Evolutionary conservation across 768 basidiomycete species (phyloP).

Genomic region (Tulasnella sp.): DNA sequence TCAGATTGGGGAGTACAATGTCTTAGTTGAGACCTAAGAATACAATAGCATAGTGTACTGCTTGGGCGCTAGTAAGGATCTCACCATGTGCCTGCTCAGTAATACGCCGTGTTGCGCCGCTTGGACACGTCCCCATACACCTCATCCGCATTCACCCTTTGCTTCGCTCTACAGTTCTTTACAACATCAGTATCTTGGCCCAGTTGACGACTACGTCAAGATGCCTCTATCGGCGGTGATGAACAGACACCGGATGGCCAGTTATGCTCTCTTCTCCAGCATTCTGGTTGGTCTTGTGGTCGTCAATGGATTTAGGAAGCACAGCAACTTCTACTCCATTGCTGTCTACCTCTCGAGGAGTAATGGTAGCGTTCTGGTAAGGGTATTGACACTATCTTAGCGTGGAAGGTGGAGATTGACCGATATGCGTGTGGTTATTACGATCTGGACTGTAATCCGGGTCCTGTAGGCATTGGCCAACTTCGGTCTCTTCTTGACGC

Average conservation of each 20-base stretch:
- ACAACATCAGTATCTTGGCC: too few species aligned
- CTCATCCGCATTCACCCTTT: too few species aligned
- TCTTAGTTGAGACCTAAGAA: too few species aligned
- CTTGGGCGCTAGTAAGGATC: too few species aligned
- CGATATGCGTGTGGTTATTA: conserved; percentile 10
- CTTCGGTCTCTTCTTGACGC: conserved; percentile 66
- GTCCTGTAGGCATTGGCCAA: conserved; percentile 77
- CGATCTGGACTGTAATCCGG: neutral
- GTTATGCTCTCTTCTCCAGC: conserved; percentile 60
- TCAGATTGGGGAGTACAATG: conserved; percentile 7
- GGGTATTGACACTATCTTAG: conserved; percentile 20
- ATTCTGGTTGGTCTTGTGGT: conserved; percentile 62
- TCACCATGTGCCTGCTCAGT: too few species aligned
- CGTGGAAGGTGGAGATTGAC: neutral
- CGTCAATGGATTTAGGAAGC: conserved; percentile 63
- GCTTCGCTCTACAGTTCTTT: too few species aligned
- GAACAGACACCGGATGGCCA: neutral
- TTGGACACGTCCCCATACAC: too few species aligned
- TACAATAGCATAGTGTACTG: too few species aligned
- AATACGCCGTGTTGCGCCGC: too few species aligned
- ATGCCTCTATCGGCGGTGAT: conserved; percentile 7
- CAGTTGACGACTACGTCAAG: neutral
- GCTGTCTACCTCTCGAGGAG: conserved; percentile 88
- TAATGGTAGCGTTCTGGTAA: conserved; percentile 82
- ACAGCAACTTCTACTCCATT: conserved; percentile 90